Evolutionary conservation across 345 rosid genomes (phyloP).

Genomic region (Arabidopsis suecica): DNA sequence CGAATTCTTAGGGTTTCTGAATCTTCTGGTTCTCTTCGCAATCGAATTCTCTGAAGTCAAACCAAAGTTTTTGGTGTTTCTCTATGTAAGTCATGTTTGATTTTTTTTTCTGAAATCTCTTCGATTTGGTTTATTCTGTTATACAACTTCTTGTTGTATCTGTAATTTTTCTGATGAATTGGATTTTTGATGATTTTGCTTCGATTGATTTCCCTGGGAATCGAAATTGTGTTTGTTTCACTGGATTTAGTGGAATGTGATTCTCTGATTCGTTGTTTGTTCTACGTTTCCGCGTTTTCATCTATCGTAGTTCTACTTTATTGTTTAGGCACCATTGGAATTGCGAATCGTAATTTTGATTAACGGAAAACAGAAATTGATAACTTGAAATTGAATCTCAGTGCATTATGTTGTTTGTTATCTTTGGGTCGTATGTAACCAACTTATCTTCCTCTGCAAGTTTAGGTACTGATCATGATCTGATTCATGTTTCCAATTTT

Average conservation of each 20-base stretch:
- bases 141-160: conserved; percentile 8
- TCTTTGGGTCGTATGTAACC: no score
- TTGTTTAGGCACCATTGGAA: neutral
- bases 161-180: neutral
- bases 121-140: conserved; percentile 17
- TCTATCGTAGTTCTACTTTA: neutral
- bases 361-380: neutral
- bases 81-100: conserved; percentile 37
- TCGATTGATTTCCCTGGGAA: neutral
- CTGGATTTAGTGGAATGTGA: conserved; percentile 24
- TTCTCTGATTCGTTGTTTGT: conserved; percentile 19
- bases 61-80: conserved; percentile 33
- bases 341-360: neutral
- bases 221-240: neutral
- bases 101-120: conserved; percentile 11
- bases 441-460: conserved; percentile 14
- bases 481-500: neutral
- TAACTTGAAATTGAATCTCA: conserved; percentile 5
- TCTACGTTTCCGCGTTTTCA: neutral
- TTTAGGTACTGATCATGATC: neutral
- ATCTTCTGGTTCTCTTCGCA: conserved; percentile 23
- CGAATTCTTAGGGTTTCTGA: conserved; percentile 44
- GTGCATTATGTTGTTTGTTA: neutral
- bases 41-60: conserved; percentile 42
- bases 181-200: neutral